phyloP scores from a whole-genome alignment of 2,329 filamentous ascomycete genomes.

The Fusarium multiceps region DNA sequence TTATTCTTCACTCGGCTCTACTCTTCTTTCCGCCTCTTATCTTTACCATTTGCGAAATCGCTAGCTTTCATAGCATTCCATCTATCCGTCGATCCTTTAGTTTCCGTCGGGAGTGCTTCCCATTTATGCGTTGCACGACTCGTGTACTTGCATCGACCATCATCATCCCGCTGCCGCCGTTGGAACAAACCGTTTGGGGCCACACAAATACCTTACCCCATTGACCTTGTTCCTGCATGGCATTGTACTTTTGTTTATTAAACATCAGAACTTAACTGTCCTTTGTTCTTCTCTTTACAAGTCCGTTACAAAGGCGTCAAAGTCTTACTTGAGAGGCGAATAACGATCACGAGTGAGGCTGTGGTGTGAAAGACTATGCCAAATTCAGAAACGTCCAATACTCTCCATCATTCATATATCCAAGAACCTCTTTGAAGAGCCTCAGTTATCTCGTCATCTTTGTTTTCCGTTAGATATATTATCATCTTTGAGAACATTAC shows the following conservation, averaged over 20 bases:
- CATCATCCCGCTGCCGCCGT: constrained; percentile 14
- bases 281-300: background rate
- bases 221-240: constrained; percentile 27
- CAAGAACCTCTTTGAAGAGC: constrained; percentile 1
- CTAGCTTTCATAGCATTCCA: constrained; percentile 22
- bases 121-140: constrained; percentile 31
- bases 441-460: background rate
- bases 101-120: constrained; percentile 15
- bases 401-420: constrained; percentile 9
- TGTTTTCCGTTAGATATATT: background rate
- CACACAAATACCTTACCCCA: constrained; percentile 1
- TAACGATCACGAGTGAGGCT: background rate
- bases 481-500: background rate
- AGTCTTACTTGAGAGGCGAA: background rate
- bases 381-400: constrained; percentile 8
- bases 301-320: background rate
- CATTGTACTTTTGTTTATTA: background rate
- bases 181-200: constrained; percentile 19
- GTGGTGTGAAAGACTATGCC: constrained; percentile 25
- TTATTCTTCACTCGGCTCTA: background rate
- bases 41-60: background rate
- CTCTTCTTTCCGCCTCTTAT: background rate
- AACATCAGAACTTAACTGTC: background rate
- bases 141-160: constrained; percentile 25
- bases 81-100: constrained; percentile 14